Percentiles rank a stretch among this genome's conserved stretches.
Evolutionary conservation across 1,284 basidiomycete genomes (phyloP).

Genomic region (Heliocybe sulcata): DNA sequence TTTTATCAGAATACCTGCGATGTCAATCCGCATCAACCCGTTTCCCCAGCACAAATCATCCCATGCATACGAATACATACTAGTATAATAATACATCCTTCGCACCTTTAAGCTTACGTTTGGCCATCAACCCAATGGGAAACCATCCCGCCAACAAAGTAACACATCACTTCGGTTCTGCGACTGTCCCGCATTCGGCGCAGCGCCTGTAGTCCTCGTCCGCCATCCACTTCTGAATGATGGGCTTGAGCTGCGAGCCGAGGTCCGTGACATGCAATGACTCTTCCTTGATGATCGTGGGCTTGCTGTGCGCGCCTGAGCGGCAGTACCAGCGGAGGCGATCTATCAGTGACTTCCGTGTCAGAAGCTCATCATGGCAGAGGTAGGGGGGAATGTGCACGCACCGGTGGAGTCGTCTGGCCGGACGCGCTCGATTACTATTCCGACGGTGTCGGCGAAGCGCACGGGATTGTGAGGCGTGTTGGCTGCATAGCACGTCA

Average conservation of each 20-base stretch:
- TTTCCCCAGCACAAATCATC: neutral
- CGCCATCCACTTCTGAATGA: constrained; percentile 75
- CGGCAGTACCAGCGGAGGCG: constrained; percentile 93
- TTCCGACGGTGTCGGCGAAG: constrained; percentile 46
- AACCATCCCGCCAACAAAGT: too few relatives aligned
- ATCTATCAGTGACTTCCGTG: constrained; percentile 5
- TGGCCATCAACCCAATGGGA: too few relatives aligned
- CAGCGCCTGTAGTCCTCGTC: constrained; percentile 33
- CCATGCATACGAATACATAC: neutral
- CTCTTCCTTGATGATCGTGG: constrained; percentile 84
- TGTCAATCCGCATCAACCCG: too few relatives aligned
- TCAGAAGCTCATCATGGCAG: neutral
- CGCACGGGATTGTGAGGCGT: constrained; percentile 2
- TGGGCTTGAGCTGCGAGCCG: constrained; percentile 89
- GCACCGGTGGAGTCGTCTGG: constrained; percentile 56
- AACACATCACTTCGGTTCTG: constrained; percentile 21
- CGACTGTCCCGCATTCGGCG: constrained; percentile 33
- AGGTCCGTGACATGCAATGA: constrained; percentile 88
- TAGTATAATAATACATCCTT: neutral
- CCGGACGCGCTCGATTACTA: constrained; percentile 91
- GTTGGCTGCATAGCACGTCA: constrained; percentile 1
- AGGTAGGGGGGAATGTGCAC: constrained; percentile 8
- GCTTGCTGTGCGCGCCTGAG: constrained; percentile 54
- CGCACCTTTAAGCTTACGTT: neutral
- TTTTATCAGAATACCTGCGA: too few relatives aligned